These are phyloP conservation scores for Phytophthora pinifolia DNA, from an alignment of 352 stramenopile species.

Conservation along the genomic window DNA sequence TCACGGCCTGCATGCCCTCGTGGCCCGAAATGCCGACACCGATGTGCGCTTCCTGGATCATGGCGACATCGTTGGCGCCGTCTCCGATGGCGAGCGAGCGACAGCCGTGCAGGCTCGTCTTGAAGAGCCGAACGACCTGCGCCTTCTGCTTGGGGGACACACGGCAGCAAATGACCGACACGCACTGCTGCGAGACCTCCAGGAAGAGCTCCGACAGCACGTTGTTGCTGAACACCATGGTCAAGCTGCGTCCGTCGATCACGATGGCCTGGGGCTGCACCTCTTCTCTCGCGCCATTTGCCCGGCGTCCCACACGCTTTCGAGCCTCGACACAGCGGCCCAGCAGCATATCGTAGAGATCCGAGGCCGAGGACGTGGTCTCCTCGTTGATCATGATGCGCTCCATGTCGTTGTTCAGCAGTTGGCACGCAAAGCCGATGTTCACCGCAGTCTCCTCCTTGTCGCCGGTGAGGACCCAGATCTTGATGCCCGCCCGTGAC, in stretches of 20 bases:
- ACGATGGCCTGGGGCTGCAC: constrained; percentile 55
- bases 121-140: constrained; percentile 86
- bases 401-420: constrained; percentile 96
- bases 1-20: constrained; percentile 99
- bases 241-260: constrained; percentile 71
- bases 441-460: constrained; percentile 98
- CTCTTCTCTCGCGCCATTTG: constrained; percentile 9
- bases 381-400: constrained; percentile 81
- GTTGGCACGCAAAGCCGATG: constrained; percentile 94
- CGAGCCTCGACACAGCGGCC: constrained; percentile 46
- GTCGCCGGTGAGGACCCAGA: constrained; percentile 87
- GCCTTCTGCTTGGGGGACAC: constrained; percentile 93
- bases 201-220: constrained; percentile 80
- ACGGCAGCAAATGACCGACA: constrained; percentile 89
- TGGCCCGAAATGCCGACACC: constrained; percentile 98
- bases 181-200: constrained; percentile 81
- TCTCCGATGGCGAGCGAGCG: constrained; percentile 97
- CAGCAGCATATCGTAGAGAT: constrained; percentile 65
- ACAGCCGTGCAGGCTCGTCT: constrained; percentile 82
- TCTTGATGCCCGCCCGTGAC: constrained; percentile 75
- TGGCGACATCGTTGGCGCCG: constrained; percentile 99
- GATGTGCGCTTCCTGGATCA: constrained; percentile 99
- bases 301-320: constrained; percentile 32
- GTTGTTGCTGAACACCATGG: constrained; percentile 78
- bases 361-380: constrained; percentile 44